Evolutionary conservation across 805 yeast species (phyloP).

Genomic region (Cyberlindnera japonica): DNA sequence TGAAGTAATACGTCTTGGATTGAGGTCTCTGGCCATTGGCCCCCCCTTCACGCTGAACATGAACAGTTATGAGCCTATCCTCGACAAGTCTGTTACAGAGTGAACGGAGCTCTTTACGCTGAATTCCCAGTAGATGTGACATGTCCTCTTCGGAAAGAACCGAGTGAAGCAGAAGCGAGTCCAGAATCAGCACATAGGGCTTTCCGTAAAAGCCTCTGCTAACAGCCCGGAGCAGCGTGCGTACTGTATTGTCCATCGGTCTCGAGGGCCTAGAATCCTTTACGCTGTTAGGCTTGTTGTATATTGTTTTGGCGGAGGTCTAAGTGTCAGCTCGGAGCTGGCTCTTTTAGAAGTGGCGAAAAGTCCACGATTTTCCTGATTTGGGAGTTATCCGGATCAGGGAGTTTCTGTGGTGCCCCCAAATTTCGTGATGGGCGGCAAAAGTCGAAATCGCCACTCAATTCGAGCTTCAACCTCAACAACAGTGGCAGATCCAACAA

Average conservation of each 20-base stretch:
- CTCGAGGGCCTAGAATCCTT: too few relatives aligned
- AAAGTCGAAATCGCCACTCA: conserved; percentile 1
- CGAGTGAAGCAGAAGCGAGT: conserved; percentile 82
- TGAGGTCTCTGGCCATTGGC: conserved; percentile 53
- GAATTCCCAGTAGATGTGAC: conserved; percentile 73
- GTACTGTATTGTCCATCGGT: conserved; percentile 39
- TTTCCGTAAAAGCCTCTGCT: conserved; percentile 84
- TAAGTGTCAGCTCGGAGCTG: too few relatives aligned
- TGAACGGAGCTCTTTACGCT: conserved; percentile 81
- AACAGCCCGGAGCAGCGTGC: conserved; percentile 63
- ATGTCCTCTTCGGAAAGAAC: conserved; percentile 92
- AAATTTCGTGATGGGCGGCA: not conserved
- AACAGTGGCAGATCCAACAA: too few relatives aligned
- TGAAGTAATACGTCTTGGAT: conserved; percentile 76
- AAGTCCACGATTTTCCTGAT: not conserved
- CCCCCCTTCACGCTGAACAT: conserved; percentile 67
- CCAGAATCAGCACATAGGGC: conserved; percentile 79
- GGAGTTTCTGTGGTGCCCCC: not conserved
- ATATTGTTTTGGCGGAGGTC: too few relatives aligned
- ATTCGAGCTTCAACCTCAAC: too few relatives aligned
- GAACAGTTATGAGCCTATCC: conserved; percentile 72
- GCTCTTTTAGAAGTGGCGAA: too few relatives aligned
- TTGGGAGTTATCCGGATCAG: not conserved
- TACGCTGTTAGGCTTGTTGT: too few relatives aligned
- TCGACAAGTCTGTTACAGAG: conserved; percentile 78